These are phyloP conservation scores for Pichia sp. DNA, from an alignment of 1,139 yeast species.

Conservation along the genomic window DNA sequence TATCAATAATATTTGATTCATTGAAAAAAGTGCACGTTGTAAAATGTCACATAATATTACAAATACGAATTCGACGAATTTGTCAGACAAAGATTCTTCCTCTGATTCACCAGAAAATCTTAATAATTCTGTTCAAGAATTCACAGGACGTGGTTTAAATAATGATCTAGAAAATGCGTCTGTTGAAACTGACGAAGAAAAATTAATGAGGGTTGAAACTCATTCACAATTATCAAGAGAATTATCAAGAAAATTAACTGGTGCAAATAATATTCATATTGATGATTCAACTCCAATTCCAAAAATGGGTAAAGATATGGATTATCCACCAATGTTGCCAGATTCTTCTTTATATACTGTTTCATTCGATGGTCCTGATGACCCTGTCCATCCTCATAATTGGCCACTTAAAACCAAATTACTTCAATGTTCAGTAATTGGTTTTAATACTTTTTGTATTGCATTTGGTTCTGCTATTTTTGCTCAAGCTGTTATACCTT, in stretches of 20 bases:
- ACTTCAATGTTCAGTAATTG: constrained; percentile 37
- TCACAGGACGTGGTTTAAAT: neutral
- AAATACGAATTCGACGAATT: too few relatives aligned
- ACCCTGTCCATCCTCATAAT: constrained; percentile 58
- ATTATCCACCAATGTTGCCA: constrained; percentile 48
- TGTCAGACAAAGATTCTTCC: too few relatives aligned
- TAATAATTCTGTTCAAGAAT: neutral
- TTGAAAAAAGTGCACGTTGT: too few relatives aligned
- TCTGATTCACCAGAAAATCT: neutral
- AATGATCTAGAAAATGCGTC: constrained; percentile 10
- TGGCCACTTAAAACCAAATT: constrained; percentile 44
- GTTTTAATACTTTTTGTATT: constrained; percentile 38
- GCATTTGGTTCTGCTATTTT: constrained; percentile 63
- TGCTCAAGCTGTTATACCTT: constrained; percentile 42
- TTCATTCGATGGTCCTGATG: constrained; percentile 53
- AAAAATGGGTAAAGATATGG: constrained; percentile 55
- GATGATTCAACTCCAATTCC: constrained; percentile 31
- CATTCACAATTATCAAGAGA: constrained; percentile 20
- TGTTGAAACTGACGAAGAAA: constrained; percentile 9
- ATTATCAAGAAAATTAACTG: constrained; percentile 28
- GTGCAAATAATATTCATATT: constrained; percentile 22
- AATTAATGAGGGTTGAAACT: constrained; percentile 18
- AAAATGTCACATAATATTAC: too few relatives aligned
- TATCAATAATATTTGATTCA: too few relatives aligned
- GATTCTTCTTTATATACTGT: constrained; percentile 48